Base-by-base conservation (phyloP, 2,329 filamentous ascomycete species). In the Cytospora schulzeri region DNA sequence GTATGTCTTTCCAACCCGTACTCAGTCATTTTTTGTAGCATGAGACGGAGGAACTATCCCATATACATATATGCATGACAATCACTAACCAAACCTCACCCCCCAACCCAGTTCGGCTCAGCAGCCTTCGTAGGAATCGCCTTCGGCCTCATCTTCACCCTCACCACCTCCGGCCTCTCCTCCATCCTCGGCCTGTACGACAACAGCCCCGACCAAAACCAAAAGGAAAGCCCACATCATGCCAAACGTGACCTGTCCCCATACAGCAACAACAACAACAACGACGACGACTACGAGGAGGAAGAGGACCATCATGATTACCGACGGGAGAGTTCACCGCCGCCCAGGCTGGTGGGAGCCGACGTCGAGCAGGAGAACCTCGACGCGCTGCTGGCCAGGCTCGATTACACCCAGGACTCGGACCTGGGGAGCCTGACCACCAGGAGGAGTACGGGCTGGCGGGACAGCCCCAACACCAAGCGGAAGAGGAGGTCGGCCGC, bases 101-200 rank as follows among this genome's bases (percentile, higher is more conserved):
- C n/a, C 14, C 38, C 63, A 52, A 64, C n/a, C 60, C 62, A 81
- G 79, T 80, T 93, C 55, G 87, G 87, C 57, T 83, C 87, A 28
- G 91, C 91, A 9, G 82, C 85, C 35, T 75, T 91, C 22, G 80
- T 92, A 60, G 91, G 91, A n/a, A 76, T 88, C 60, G 58, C 85
- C 14, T 79, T 87, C 31, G 91, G 90, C 59, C 74, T 87, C 58
- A 68, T 84, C 22, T 75, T 93, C 52, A 83, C 85, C 71, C 76
- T 85, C 60, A 79, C 81, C 22, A 88, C 87, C 64, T 79, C 78
- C 63, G 71, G 84, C 64, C 74, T 91, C 60, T 80, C 84, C 6
- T 79, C 84, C 1, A 69, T 81, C 2, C 78, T 88, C 64, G 77
- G 79, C 62, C 76, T 84, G 68, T 74, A 75, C 35, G 73, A 76